phyloP scores from a whole-genome alignment of 139 green algal species.

The Volvox reticuliferus region DNA sequence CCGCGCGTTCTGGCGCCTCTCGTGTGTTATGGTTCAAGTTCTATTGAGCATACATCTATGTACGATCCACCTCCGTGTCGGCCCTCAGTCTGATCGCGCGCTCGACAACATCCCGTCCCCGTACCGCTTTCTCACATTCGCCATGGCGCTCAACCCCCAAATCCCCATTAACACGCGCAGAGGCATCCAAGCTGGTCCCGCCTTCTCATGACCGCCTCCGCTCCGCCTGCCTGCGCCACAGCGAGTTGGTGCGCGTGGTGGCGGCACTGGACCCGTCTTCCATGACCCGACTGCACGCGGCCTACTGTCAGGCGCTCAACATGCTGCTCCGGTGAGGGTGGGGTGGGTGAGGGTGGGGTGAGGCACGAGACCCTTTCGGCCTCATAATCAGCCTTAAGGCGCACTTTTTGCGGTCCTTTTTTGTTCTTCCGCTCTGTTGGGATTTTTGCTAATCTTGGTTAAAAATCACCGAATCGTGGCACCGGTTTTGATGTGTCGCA shows the following conservation, averaged over 20 bases:
- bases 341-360: not conserved
- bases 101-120: not conserved
- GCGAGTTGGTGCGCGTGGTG: constrained; percentile 43
- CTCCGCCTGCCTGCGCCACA: constrained; percentile 5
- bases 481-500: not conserved
- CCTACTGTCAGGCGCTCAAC: constrained; percentile 20
- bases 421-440: not conserved
- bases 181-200: constrained; percentile 20
- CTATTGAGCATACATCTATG: no score
- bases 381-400: no score
- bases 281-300: constrained; percentile 26
- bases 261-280: constrained; percentile 48
- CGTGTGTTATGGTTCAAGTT: no score
- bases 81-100: no score
- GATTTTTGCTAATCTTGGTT: no score
- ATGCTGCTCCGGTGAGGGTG: constrained; percentile 47
- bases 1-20: no score
- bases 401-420: no score
- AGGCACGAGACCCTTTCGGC: no score
- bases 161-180: not conserved
- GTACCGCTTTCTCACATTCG: not conserved
- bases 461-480: not conserved
- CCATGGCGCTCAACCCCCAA: not conserved
- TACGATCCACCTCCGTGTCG: no score
- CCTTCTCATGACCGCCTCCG: constrained; percentile 44